Base-by-base conservation (phyloP, 768 basidiomycete genomes). In the Tulasnella sp. region DNA sequence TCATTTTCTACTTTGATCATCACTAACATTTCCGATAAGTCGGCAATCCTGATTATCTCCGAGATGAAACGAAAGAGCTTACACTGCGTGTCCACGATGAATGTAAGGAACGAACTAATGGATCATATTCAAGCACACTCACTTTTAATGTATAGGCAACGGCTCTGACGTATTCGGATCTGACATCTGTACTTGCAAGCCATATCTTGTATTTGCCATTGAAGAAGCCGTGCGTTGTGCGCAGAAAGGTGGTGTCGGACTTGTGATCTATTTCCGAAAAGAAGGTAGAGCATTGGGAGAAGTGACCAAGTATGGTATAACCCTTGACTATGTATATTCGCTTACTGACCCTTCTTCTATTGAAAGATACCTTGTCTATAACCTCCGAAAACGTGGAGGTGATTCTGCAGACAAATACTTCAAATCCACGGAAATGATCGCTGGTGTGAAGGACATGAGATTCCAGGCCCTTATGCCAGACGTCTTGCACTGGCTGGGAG, bases 121-220 rank as follows among this genome's bases (percentile, higher is more conserved):
- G 12, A 35, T 35, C 34, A 35, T 35, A 35, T 35, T 35, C 34
- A 10, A 19, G 27, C 24, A 10, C 24, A 24, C 22, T n/a, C 27
- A 13, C 6, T 3, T 44, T 8, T 48, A 5, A 48, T 31, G 5
- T n/a, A 16, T 57, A 83, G 79, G 83, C 62, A 92, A 92, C 60
- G 91, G 91, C 4, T 92, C 89, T 5, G 92, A 96, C 64, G 92
- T 95, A 39, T 95, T 95, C 60, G 91, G 91, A 10, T 91, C 86
- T 0, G 65, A 65, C 50, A 65, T 64, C 33, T 63, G 62, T 44
- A 55, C 87, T 0, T 90, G 87, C 74, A 90, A 93, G 58, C 89
- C 90, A 0, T 95, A 95, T 65, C 75, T 93, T 44, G 75, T 79
- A 16, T 95, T 84, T 60, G 89, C 91, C 9, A 95, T 98, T 57